These are phyloP conservation scores for Backusella mclennaniae DNA, from an alignment of 192 early-diverging fungal genomes.

Conservation along the genomic window DNA sequence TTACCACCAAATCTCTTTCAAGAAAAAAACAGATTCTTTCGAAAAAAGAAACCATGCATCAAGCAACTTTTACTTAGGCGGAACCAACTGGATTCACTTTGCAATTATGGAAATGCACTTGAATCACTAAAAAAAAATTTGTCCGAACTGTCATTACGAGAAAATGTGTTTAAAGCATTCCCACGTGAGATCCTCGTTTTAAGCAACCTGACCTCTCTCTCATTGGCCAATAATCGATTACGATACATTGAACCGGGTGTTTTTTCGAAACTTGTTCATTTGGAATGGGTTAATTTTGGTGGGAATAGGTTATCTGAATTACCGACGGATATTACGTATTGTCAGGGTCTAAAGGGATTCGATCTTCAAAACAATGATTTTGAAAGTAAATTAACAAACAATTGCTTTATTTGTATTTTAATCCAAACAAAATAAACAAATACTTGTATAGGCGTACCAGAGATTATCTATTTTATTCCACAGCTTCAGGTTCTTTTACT, in stretches of 20 bases:
- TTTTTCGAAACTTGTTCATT: conserved; percentile 10
- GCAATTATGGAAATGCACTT: conserved; percentile 18
- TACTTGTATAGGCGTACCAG: conserved; percentile 26
- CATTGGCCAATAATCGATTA: conserved; percentile 40
- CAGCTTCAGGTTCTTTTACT: conserved; percentile 36
- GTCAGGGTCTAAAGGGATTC: conserved; percentile 34
- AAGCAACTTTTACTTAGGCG: conserved; percentile 19
- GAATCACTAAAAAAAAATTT: conserved; percentile 25
- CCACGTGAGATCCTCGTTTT: conserved; percentile 38
- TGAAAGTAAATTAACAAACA: conserved; percentile 16
- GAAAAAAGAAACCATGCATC: not conserved
- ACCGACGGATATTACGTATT: conserved; percentile 30
- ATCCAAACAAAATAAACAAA: not conserved
- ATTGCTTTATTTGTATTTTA: not conserved
- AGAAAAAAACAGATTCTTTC: not conserved
- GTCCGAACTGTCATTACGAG: conserved; percentile 38
- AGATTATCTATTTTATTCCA: conserved; percentile 29
- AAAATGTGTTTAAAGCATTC: conserved; percentile 38
- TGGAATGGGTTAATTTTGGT: conserved; percentile 29
- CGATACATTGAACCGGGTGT: conserved; percentile 8
- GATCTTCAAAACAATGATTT: conserved; percentile 43
- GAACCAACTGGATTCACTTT: conserved; percentile 16
- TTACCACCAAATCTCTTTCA: conserved; percentile 15
- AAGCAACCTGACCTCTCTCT: conserved; percentile 40
- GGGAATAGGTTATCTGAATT: conserved; percentile 18